phyloP scores from a whole-genome alignment of 2,329 filamentous ascomycete genomes.

The Apiospora rasikravindrae region DNA sequence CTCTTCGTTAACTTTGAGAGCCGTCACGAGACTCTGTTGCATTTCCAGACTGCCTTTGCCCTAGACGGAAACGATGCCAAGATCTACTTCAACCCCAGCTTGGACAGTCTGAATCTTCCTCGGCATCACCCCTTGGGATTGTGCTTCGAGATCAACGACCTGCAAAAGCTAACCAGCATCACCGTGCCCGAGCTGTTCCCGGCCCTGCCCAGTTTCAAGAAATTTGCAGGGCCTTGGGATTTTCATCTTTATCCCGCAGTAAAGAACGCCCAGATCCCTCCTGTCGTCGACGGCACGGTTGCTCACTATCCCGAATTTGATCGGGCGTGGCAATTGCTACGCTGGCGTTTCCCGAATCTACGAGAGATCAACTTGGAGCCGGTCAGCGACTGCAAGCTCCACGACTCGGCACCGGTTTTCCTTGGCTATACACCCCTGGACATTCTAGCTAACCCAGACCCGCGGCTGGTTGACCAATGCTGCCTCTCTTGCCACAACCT shows the following conservation, averaged over 20 bases:
- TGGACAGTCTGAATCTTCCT: slow-evolving; percentile 23
- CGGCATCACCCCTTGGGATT: slow-evolving; percentile 23
- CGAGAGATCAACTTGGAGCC: slow-evolving; percentile 24
- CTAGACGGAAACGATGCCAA: neutral
- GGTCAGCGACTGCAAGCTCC: slow-evolving; percentile 22
- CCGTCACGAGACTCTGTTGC: slow-evolving; percentile 22
- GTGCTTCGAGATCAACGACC: slow-evolving; percentile 19
- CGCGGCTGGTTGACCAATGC: neutral
- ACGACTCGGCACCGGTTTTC: neutral
- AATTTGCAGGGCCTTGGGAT: neutral
- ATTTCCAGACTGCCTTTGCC: slow-evolving; percentile 19
- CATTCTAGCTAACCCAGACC: neutral
- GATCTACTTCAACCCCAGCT: slow-evolving; percentile 24
- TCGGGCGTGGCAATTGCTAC: slow-evolving; percentile 24
- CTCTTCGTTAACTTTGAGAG: slow-evolving; percentile 25
- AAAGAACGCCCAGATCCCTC: neutral
- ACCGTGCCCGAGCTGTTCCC: slow-evolving; percentile 22
- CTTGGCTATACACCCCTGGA: neutral
- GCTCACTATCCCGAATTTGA: slow-evolving; percentile 22
- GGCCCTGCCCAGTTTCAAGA: neutral
- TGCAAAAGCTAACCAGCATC: slow-evolving; percentile 17
- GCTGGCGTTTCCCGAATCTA: slow-evolving; percentile 24
- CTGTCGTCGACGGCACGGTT: neutral
- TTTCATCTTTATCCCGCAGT: neutral
- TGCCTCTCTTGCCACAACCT: slow-evolving; percentile 22